Conservation (phyloP, 176 grass and related monocot species). For the Leersia perrieri region DNA sequence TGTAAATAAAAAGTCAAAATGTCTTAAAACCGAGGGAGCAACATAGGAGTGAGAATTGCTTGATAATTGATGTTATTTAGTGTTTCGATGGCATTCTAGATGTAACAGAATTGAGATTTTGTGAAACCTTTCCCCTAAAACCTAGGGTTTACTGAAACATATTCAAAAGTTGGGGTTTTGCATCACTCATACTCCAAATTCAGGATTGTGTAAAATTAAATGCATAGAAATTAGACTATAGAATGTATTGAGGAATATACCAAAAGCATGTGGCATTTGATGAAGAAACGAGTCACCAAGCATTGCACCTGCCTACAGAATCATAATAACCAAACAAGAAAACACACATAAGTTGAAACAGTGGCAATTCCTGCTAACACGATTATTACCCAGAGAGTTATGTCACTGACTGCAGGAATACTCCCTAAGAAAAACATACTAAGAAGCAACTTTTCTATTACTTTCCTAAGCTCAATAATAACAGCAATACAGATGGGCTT, state of each 20-base stretch:
- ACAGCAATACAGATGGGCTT: neutral
- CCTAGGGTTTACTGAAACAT: neutral
- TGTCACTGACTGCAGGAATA: neutral
- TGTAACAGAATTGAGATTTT: neutral
- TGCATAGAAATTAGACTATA: conserved; percentile 8
- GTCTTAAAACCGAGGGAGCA: too few species aligned
- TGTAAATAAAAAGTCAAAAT: too few species aligned
- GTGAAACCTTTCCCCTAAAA: neutral
- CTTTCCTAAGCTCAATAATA: neutral
- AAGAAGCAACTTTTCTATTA: neutral
- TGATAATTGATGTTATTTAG: neutral
- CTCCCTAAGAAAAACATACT: neutral
- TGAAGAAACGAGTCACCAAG: conserved; percentile 99
- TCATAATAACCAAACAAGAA: conserved; percentile 14
- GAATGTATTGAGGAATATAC: conserved; percentile 43
- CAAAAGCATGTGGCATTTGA: conserved; percentile 98
- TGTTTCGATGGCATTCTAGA: neutral
- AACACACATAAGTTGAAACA: conserved; percentile 17
- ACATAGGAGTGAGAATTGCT: neutral
- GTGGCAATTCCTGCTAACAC: neutral
- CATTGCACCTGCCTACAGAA: conserved; percentile 94
- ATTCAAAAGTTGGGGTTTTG: neutral
- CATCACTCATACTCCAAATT: neutral
- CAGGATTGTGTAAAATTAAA: neutral
- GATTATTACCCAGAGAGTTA: neutral